phyloP scores from a whole-genome alignment of 2,329 filamentous ascomycete genomes.

The Colletotrichum scovillei region DNA sequence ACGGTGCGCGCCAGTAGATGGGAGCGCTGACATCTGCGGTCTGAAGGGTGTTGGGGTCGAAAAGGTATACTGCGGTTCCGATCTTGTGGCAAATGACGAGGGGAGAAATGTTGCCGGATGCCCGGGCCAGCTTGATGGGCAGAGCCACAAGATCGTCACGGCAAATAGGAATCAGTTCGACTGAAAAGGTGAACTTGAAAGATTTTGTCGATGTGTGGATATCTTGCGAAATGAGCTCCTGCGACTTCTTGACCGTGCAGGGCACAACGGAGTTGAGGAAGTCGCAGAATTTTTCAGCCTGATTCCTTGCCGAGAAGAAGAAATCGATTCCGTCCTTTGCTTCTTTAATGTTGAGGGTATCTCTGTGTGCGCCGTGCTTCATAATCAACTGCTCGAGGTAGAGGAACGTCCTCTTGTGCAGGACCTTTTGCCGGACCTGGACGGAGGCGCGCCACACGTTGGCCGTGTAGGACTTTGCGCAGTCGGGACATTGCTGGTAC shows the following conservation, averaged over 20 bases:
- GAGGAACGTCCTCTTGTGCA: constrained; percentile 84
- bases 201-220: constrained; percentile 89
- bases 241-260: constrained; percentile 77
- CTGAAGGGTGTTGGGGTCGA: constrained; percentile 92
- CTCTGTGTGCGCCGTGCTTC: constrained; percentile 90
- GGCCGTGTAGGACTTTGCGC: constrained; percentile 93
- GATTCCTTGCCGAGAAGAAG: constrained; percentile 89
- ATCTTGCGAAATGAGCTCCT: constrained; percentile 94
- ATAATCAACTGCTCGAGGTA: constrained; percentile 93
- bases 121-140: constrained; percentile 88
- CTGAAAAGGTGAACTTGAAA: constrained; percentile 94
- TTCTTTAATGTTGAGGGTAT: constrained; percentile 98
- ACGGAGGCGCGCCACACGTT: constrained; percentile 95
- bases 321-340: constrained; percentile 96
- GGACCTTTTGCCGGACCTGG: constrained; percentile 96
- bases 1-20: constrained; percentile 92
- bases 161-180: constrained; percentile 92
- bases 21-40: constrained; percentile 85
- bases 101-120: constrained; percentile 88
- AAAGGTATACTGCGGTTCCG: constrained; percentile 87
- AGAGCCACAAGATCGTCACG: constrained; percentile 97
- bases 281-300: constrained; percentile 92
- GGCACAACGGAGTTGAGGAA: constrained; percentile 87
- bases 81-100: constrained; percentile 84
- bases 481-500: constrained; percentile 94